Percentiles rank a stretch among this genome's conserved stretches.
Conservation (phyloP, 108 stramenopile genomes). For the Cylindrotheca closterium region DNA sequence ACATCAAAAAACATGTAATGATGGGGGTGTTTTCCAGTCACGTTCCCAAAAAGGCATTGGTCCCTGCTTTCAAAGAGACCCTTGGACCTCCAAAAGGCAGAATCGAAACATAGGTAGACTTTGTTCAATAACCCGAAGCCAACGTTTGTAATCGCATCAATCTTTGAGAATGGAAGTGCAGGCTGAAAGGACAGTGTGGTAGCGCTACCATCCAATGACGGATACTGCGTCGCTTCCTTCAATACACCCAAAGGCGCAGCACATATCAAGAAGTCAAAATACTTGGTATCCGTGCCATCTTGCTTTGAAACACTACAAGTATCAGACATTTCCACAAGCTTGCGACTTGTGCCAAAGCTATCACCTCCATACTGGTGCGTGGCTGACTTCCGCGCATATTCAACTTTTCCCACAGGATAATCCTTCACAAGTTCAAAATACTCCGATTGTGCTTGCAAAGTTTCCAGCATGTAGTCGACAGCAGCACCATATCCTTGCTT, state of each 20-base stretch:
- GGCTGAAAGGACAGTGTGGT: constrained; percentile 50
- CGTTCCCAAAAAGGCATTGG: constrained; percentile 52
- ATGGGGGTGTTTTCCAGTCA: constrained; percentile 49
- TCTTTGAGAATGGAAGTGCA: constrained; percentile 65
- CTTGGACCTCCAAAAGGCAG: constrained; percentile 46
- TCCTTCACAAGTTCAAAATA: constrained; percentile 50
- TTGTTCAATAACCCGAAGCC: constrained; percentile 78
- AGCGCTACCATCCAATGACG: neutral
- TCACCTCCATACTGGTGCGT: constrained; percentile 26
- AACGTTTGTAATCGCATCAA: constrained; percentile 65
- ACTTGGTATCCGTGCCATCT: constrained; percentile 31
- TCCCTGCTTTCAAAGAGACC: constrained; percentile 20
- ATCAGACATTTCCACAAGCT: constrained; percentile 49
- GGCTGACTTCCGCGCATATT: constrained; percentile 46
- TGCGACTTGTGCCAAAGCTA: constrained; percentile 3
- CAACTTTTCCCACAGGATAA: constrained; percentile 51
- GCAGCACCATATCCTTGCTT: constrained; percentile 61
- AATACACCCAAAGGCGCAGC: constrained; percentile 84
- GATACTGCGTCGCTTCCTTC: constrained; percentile 38
- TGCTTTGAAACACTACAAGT: constrained; percentile 46
- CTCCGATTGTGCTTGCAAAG: constrained; percentile 25
- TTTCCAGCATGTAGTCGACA: constrained; percentile 35
- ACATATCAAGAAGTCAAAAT: constrained; percentile 62
- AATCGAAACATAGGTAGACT: constrained; percentile 51
- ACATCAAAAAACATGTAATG: constrained; percentile 74